Conservation (phyloP, 768 basidiomycete species). For the Nidularia pulvinata region DNA sequence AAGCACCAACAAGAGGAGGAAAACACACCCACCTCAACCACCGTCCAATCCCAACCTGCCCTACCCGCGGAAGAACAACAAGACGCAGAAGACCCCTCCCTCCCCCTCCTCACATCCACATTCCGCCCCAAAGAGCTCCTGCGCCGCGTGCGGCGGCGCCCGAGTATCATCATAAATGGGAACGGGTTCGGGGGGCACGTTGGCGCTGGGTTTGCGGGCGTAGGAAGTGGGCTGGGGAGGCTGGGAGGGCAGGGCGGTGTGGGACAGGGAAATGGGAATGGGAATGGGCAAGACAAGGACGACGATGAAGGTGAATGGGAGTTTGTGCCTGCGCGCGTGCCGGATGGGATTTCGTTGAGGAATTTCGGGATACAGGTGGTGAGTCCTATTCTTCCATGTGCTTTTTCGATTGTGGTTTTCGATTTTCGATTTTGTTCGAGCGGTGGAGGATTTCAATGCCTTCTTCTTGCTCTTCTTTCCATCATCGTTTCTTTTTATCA, state of each 20-base stretch:
- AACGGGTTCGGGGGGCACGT: slow-evolving; percentile 11
- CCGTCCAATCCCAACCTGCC: not conserved
- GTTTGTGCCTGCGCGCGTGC: slow-evolving; percentile 71
- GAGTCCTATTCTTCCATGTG: slow-evolving; percentile 27
- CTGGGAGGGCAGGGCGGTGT: slow-evolving; percentile 4
- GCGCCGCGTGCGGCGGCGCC: not conserved
- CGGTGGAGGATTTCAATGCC: too few relatives aligned
- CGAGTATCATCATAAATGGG: not conserved
- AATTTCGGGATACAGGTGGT: slow-evolving; percentile 92
- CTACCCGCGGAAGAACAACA: slow-evolving; percentile 1
- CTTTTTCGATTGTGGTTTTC: not conserved
- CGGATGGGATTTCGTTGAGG: slow-evolving; percentile 80
- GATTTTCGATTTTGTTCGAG: not conserved
- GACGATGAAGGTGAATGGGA: slow-evolving; percentile 44
- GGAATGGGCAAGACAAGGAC: not conserved
- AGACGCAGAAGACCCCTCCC: slow-evolving; percentile 11
- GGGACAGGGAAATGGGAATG: too few relatives aligned
- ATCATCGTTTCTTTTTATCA: too few relatives aligned
- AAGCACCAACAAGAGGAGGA: too few relatives aligned
- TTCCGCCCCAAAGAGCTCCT: slow-evolving; percentile 46
- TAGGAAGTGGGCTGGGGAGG: slow-evolving; percentile 2
- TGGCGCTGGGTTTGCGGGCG: not conserved
- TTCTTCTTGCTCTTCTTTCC: too few relatives aligned
- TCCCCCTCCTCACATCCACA: slow-evolving; percentile 46
- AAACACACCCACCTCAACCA: not conserved